Percentiles rank a stretch among this genome's conserved stretches.
phyloP scores from a whole-genome alignment of 768 basidiomycete genomes.

The Cystobasidium onofrii region DNA sequence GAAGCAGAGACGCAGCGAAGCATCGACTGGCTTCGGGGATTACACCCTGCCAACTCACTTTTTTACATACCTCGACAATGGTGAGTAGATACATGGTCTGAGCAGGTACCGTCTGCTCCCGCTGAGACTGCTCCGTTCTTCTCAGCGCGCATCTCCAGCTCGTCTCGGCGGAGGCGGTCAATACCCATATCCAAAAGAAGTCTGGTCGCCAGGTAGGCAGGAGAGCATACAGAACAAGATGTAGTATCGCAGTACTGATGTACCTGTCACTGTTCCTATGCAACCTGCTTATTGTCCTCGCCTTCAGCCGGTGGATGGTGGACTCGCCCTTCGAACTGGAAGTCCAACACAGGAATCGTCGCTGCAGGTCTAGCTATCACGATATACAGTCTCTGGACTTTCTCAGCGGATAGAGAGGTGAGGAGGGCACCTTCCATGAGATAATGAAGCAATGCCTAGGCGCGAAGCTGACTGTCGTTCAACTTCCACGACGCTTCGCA shows the following conservation, averaged over 20 bases:
- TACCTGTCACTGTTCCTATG: background rate
- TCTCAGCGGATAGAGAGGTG: slow-evolving; percentile 77
- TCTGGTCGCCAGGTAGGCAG: slow-evolving; percentile 84
- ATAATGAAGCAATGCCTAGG: too few species aligned
- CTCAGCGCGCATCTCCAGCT: slow-evolving; percentile 13
- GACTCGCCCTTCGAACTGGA: slow-evolving; percentile 84
- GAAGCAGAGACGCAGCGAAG: background rate
- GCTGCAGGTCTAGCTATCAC: slow-evolving; percentile 61
- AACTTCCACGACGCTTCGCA: background rate
- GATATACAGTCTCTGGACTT: slow-evolving; percentile 60
- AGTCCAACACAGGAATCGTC: slow-evolving; percentile 67
- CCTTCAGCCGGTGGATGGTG: slow-evolving; percentile 82
- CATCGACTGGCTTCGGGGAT: background rate
- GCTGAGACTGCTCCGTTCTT: background rate
- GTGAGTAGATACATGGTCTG: background rate
- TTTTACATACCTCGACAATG: background rate
- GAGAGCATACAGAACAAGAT: slow-evolving; percentile 36
- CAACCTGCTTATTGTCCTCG: background rate
- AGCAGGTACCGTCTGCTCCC: background rate
- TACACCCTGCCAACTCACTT: background rate
- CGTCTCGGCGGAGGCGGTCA: slow-evolving; percentile 47
- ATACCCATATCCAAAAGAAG: slow-evolving; percentile 88
- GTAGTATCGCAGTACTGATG: background rate
- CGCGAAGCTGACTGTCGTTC: too few species aligned
- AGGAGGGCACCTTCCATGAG: too few species aligned